Base-by-base conservation (phyloP, 495 filamentous ascomycete species). In the Peziza echinospora region DNA sequence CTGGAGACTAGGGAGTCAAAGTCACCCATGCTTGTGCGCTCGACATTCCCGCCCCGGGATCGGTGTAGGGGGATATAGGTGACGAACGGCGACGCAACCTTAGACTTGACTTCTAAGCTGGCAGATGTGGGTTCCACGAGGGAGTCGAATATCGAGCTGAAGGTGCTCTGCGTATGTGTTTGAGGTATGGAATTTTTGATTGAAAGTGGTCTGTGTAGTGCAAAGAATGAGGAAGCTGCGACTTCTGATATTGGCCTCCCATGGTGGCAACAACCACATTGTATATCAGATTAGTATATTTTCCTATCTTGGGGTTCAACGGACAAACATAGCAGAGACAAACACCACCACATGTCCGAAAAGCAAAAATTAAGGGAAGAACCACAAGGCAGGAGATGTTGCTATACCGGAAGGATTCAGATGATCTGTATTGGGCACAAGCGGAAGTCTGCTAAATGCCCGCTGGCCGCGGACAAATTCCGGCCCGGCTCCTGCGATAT, bases 341-440 rank as follows among this genome's bases (percentile, higher is more conserved):
- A 34, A 8, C 26, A n/a, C n/a, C 8, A n/a, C 8, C 8, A 34
- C 26, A 8, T 34, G 8, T 8, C n/a, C 26, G n/a, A 34, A 34
- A 34, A 34, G n/a, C 8, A 34, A 34, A 34, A 34, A n/a, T 8
- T 8, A 34, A 34, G 26, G n/a, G n/a, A 34, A 34, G n/a, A n/a
- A 34, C 8, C 8, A 34, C 8, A 34, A 34, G n/a, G 26, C 8
- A n/a, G 26, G 26, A n/a, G 26, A 37, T 37, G 19, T 1, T 10
- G 21, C 26, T 41, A 5, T 46, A 58, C 55, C 56, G 24, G 49
- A 44, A 41, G 55, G 56, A 24, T 50, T 51, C 37, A 59, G 42
- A 41, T 59, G 56, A 23, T 52, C 55, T 1, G 55, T 58, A 16
- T 47, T 54, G 9, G 55, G 55, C 16, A 58, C 55, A 41, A 53